phyloP scores from a whole-genome alignment of 352 stramenopile species.

The Phytophthora cajani region DNA sequence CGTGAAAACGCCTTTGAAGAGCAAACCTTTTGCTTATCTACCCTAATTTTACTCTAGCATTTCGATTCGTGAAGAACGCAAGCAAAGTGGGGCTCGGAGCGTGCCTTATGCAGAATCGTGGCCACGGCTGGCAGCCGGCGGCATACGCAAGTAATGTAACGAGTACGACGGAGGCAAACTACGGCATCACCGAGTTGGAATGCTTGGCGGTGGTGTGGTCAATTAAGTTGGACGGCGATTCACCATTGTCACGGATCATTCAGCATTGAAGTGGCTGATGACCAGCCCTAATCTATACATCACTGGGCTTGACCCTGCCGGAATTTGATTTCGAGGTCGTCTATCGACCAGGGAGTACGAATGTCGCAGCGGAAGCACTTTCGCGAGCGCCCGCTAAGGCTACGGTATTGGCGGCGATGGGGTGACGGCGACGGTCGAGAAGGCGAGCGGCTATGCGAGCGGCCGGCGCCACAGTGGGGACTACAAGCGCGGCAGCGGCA shows the following conservation, averaged over 20 bases:
- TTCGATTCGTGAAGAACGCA: neutral
- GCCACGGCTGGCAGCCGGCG: neutral
- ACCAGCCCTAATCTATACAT: conserved; percentile 14
- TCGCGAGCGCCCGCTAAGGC: conserved; percentile 11
- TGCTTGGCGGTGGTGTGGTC: too few species aligned
- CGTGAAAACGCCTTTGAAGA: neutral
- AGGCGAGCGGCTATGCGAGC: too few species aligned
- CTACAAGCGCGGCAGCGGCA: too few species aligned
- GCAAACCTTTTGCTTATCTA: neutral
- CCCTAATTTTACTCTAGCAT: neutral
- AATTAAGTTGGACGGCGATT: too few species aligned
- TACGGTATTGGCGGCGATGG: neutral
- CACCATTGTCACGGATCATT: too few species aligned
- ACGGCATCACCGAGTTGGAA: neutral
- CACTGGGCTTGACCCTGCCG: conserved; percentile 29
- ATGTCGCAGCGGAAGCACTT: conserved; percentile 25
- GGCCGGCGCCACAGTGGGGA: too few species aligned
- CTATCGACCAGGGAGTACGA: conserved; percentile 11
- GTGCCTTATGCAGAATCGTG: neutral
- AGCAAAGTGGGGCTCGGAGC: neutral
- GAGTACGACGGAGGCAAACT: neutral
- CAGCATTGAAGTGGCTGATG: neutral
- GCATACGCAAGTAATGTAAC: conserved; percentile 2
- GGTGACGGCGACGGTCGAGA: neutral
- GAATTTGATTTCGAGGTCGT: conserved; percentile 27